Evolutionary conservation across 2,329 filamentous ascomycete species (phyloP).

Genomic region (Aspergillus spinulosporus): DNA sequence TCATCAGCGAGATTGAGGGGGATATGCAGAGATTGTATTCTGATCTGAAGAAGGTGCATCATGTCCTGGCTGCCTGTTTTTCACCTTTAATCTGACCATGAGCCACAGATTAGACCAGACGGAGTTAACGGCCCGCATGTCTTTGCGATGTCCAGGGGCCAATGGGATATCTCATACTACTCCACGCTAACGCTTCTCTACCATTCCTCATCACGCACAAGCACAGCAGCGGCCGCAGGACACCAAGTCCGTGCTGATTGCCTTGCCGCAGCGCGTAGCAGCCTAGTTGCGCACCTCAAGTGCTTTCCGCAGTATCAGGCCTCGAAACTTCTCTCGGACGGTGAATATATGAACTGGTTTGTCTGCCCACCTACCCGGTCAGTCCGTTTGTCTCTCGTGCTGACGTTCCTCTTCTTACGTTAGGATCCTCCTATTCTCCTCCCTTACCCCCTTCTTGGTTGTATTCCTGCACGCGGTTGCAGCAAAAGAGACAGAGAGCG

Average conservation of each 20-base stretch:
- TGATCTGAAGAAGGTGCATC: no score
- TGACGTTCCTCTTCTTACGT: no score
- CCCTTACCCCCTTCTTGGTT: constrained; percentile 29
- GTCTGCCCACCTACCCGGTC: background rate
- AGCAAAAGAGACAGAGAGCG: constrained; percentile 20
- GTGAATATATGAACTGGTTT: constrained; percentile 28
- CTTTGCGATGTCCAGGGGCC: constrained; percentile 17
- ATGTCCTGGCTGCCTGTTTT: no score
- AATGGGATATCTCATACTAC: constrained; percentile 26
- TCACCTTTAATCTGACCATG: no score
- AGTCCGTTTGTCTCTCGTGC: background rate
- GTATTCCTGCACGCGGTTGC: constrained; percentile 25
- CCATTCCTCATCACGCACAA: constrained; percentile 14
- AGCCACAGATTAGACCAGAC: constrained; percentile 16
- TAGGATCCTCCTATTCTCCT: constrained; percentile 27
- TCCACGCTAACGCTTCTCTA: constrained; percentile 22
- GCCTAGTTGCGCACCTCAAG: constrained; percentile 21
- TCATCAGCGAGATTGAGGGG: no score
- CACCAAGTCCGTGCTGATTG: constrained; percentile 21
- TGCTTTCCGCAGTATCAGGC: constrained; percentile 18
- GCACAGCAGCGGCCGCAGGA: background rate
- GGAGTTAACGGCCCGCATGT: constrained; percentile 15
- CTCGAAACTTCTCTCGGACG: constrained; percentile 6
- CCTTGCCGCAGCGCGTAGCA: constrained; percentile 21
- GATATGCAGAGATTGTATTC: no score